Evolutionary conservation across 345 rosid genomes (phyloP).

Genomic region (Eutrema yunnanense): DNA sequence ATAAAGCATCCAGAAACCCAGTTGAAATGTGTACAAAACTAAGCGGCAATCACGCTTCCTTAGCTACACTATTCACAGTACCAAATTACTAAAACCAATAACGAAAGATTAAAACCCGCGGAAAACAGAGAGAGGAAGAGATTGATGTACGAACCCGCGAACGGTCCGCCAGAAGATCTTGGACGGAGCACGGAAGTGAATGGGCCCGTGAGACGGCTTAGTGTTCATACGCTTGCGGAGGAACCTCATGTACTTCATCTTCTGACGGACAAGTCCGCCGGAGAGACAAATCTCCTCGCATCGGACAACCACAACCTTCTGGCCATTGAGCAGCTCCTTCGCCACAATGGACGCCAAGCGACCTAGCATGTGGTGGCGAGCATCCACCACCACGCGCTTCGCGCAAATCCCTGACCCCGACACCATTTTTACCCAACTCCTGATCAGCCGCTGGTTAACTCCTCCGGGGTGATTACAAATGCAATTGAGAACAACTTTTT

Average conservation of each 20-base stretch:
- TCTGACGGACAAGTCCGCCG: constrained; percentile 80
- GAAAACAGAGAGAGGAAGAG: not conserved
- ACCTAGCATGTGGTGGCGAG: constrained; percentile 82
- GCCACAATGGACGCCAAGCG: constrained; percentile 63
- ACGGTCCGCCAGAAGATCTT: constrained; percentile 90
- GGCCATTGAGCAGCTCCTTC: constrained; percentile 82
- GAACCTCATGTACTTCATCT: constrained; percentile 84
- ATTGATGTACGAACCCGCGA: constrained; percentile 46
- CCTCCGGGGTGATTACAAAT: not conserved
- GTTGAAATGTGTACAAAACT: not conserved
- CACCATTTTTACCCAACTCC: constrained; percentile 42
- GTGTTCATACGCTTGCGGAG: constrained; percentile 96
- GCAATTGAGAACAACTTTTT: not conserved
- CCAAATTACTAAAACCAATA: not conserved
- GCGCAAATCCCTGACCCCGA: constrained; percentile 80
- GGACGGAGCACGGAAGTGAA: constrained; percentile 90
- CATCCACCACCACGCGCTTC: constrained; percentile 75
- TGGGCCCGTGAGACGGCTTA: constrained; percentile 90
- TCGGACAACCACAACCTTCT: constrained; percentile 72
- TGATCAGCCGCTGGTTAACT: constrained; percentile 6
- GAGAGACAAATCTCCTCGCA: constrained; percentile 88
- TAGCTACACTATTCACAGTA: not conserved
- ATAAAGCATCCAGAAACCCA: not conserved
- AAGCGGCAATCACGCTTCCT: not conserved
- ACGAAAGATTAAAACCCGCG: not conserved